A percentile compares a stretch with the other conserved stretches of the same genome.
Conservation (phyloP, 495 filamentous ascomycete genomes). For the Aeminium ludgeri region DNA sequence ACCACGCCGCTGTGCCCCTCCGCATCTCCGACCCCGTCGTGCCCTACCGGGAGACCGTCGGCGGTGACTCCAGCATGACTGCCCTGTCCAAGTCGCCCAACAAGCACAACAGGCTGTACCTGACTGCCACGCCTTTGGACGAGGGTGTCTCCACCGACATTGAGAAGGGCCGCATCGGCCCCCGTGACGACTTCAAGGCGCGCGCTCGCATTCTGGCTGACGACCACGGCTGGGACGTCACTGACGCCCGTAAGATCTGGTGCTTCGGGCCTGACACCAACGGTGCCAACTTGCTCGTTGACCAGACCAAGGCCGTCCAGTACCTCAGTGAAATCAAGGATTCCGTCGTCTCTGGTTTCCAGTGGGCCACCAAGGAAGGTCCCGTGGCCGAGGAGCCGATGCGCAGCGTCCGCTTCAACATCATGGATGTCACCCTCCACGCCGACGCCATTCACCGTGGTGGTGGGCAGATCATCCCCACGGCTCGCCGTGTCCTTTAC, state of each 20-base stretch:
- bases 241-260: slow-evolving; percentile 99
- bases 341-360: slow-evolving; percentile 98
- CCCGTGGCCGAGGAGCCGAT: slow-evolving; percentile 96
- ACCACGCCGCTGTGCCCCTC: slow-evolving; percentile 96
- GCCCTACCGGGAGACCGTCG: slow-evolving; percentile 91
- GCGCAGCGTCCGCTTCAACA: slow-evolving; percentile 93
- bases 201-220: slow-evolving; percentile 94
- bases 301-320: slow-evolving; percentile 99
- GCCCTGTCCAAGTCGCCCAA: slow-evolving; percentile 99
- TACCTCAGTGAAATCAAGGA: slow-evolving; percentile 99
- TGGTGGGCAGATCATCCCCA: slow-evolving; percentile 97
- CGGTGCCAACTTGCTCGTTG: slow-evolving; percentile 94
- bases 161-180: slow-evolving; percentile 77
- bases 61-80: slow-evolving; percentile 67
- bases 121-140: slow-evolving; percentile 70
- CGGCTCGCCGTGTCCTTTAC: slow-evolving; percentile 92
- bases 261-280: slow-evolving; percentile 96
- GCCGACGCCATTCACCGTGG: slow-evolving; percentile 99
- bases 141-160: slow-evolving; percentile 87
- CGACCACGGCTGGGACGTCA: slow-evolving; percentile 98
- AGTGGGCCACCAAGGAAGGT: slow-evolving; percentile 97
- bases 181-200: slow-evolving; percentile 98
- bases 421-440: slow-evolving; percentile 98
- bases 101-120: slow-evolving; percentile 99
- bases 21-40: slow-evolving; percentile 95